Percentiles rank a stretch among this genome's conserved stretches.
phyloP scores from a whole-genome alignment of 345 rosid genomes.

The Camelina laxa region DNA sequence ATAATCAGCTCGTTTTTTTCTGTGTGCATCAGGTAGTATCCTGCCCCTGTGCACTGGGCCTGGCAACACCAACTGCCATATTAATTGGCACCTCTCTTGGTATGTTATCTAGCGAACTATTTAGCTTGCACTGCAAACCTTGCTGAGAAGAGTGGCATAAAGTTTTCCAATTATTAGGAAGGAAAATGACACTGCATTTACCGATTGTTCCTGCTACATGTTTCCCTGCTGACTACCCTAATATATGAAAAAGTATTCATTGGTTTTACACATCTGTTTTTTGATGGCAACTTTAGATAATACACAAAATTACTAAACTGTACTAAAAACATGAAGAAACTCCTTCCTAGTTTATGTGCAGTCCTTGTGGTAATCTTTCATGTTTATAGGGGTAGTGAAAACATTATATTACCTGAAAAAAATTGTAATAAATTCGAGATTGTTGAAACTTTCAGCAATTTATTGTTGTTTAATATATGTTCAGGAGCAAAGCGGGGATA shows the following conservation, averaged over 20 bases:
- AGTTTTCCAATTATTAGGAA: slow-evolving; percentile 14
- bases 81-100: slow-evolving; percentile 97
- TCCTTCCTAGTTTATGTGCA: slow-evolving; percentile 1
- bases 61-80: slow-evolving; percentile 98
- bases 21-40: slow-evolving; percentile 79
- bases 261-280: background rate
- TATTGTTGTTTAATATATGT: too few relatives aligned
- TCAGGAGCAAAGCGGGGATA: slow-evolving; percentile 95
- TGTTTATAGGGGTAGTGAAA: background rate
- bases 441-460: slow-evolving; percentile 22
- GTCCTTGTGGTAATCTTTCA: slow-evolving; percentile 4
- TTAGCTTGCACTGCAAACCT: slow-evolving; percentile 28
- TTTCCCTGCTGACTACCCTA: slow-evolving; percentile 1
- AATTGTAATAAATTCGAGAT: background rate
- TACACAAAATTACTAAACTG: slow-evolving; percentile 1
- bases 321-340: slow-evolving; percentile 5
- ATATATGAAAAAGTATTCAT: background rate
- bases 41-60: slow-evolving; percentile 97
- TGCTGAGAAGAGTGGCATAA: slow-evolving; percentile 20
- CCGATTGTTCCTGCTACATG: background rate
- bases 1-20: slow-evolving; percentile 19
- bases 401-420: slow-evolving; percentile 6
- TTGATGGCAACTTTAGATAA: slow-evolving; percentile 11
- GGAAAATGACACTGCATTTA: slow-evolving; percentile 4
- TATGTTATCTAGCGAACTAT: slow-evolving; percentile 46